Percentiles rank a stretch among this genome's conserved stretches.
Conservation (phyloP, 75 land plant species). For the Pinus tabuliformis region DNA sequence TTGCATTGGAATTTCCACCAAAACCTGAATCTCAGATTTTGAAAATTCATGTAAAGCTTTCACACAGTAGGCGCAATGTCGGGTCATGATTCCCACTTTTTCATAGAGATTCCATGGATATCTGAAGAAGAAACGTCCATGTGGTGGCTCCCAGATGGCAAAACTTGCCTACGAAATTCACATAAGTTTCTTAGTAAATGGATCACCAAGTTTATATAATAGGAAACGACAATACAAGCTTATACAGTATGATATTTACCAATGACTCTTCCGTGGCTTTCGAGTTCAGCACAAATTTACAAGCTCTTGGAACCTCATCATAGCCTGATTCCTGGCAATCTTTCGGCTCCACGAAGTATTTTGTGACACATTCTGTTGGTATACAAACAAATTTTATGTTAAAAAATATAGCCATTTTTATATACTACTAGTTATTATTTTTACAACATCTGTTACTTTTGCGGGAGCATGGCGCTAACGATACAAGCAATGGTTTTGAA, state of each 20-base stretch:
- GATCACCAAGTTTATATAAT: too few relatives aligned
- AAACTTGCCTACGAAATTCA: neutral
- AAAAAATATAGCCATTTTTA: too few relatives aligned
- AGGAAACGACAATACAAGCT: neutral
- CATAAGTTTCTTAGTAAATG: too few relatives aligned
- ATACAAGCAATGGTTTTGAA: too few relatives aligned
- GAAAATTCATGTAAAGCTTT: constrained; percentile 33
- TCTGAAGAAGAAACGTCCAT: constrained; percentile 28
- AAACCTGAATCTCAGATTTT: constrained; percentile 6
- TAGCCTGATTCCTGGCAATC: neutral
- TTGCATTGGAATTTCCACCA: too few relatives aligned
- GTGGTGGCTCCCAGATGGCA: neutral
- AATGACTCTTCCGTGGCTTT: constrained; percentile 41
- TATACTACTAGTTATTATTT: too few relatives aligned
- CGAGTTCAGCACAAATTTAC: constrained; percentile 42
- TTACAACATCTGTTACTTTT: too few relatives aligned
- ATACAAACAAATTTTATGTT: neutral
- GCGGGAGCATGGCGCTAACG: too few relatives aligned
- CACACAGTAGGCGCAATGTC: constrained; percentile 1
- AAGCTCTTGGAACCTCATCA: constrained; percentile 14
- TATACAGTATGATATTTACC: constrained; percentile 14
- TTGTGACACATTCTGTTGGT: constrained; percentile 27
- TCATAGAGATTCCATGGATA: constrained; percentile 60
- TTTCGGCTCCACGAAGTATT: constrained; percentile 12
- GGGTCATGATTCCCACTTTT: constrained; percentile 28